Base-by-base conservation (phyloP, 2,329 filamentous ascomycete genomes). In the Fusarium floridanum region DNA sequence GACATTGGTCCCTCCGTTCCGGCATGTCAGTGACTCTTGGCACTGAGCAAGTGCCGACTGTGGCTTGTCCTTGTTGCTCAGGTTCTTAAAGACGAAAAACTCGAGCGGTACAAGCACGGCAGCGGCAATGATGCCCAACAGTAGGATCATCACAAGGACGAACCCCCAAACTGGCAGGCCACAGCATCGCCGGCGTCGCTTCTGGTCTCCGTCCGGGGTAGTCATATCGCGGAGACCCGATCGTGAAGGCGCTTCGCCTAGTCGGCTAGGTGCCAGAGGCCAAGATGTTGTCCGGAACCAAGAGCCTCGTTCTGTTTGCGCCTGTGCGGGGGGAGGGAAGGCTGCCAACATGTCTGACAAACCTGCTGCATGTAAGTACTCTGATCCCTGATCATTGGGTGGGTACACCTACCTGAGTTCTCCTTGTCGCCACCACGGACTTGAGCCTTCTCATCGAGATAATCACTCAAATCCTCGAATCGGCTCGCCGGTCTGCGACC, bases 141-240 rank as follows among this genome's bases (percentile, higher is more conserved):
- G 80, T 5, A 95, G 80, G 22, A 97, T 82, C 17, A 90, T 64
- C 12, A 90, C 80, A 1, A 95, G 80, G 24, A 97, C 83, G 79
- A 97, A 95, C 0, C 89, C 89, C 91, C 94, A 97, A 17, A 93
- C 80, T 3, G 95, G 93, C 77, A 98, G 88, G 17, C 96, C 96
- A 79, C 96, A 99, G 83, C 93, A 97, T 65, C 90, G 90, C 43
- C 93, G 90, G 14, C 86, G 82, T 29, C 76, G 78, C 70, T 84
- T 85, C 57, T 68, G 68, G 14, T 65, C 71, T 56, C 79, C 76
- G 37, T 80, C 80, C 36, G 75, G 69, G 24, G 76, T 65, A 11
- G 70, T 70, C 64, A 70, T 67, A 6, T 71, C 68, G 43, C 77
- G 67, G 34, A 73, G 67, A 10, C 71, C 71, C 36, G 72, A 73